Evolutionary conservation across 495 filamentous ascomycete genomes (phyloP).

Genomic region (Neurospora intermedia): DNA sequence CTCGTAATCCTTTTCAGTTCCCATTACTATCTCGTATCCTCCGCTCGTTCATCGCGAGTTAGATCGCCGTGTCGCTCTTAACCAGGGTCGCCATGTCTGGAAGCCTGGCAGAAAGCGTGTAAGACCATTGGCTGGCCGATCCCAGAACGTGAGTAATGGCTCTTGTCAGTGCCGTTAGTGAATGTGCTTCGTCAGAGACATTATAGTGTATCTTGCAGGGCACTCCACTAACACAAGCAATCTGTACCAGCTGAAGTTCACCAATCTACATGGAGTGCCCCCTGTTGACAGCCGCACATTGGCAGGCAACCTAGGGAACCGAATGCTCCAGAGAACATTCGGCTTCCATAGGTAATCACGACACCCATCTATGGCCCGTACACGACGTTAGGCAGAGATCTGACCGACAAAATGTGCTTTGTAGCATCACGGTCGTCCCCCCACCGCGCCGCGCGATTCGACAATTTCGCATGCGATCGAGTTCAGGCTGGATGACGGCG

Average conservation of each 20-base stretch:
- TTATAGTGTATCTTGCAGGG: background rate
- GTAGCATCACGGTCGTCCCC: background rate
- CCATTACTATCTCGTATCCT: background rate
- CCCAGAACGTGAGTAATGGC: background rate
- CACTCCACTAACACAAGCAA: background rate
- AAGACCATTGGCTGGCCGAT: background rate
- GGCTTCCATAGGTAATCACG: background rate
- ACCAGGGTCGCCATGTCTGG: background rate
- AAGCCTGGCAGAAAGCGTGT: background rate
- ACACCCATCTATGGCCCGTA: background rate
- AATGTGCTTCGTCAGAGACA: background rate
- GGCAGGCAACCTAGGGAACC: background rate
- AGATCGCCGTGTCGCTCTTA: background rate
- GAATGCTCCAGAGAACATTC: background rate
- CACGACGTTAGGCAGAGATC: background rate
- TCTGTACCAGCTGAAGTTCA: background rate
- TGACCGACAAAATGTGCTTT: background rate
- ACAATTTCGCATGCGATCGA: background rate
- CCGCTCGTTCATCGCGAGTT: background rate
- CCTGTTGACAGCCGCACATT: background rate
- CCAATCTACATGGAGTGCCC: background rate
- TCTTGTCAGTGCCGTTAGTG: background rate
- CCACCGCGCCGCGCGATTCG: no score
- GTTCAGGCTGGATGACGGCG: background rate
- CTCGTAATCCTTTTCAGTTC: background rate